Evolutionary conservation across 805 yeast genomes (phyloP), one percentile per base, ranked within the genome.

Genomic region (Starmera quercuum): DNA sequence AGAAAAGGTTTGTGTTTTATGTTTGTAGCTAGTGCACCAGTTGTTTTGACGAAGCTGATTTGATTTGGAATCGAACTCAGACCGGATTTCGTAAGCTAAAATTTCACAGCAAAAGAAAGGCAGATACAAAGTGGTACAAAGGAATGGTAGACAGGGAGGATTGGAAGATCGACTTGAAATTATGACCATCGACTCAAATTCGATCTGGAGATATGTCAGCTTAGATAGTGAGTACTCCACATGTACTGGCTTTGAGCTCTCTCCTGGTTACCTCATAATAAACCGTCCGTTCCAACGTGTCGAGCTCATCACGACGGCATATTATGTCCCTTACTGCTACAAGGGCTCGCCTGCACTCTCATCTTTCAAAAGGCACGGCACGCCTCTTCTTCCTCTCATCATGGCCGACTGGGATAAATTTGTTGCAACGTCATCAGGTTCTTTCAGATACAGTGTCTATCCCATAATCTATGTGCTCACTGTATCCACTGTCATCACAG

Each of bases 401-500:
- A 44, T 40, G 4, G 36, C 46, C 3, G 68, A 75, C 18, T 82
- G 88, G 88, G 15, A 46, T 1, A 38, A 39, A 11, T 77, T 56
- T 42, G 54, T 70, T 2, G 35, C 53, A 17, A 45, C 51, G 4
- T 48, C 55, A 39, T 53, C 58, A 5, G 76, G 78, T 2, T 44
- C 65, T 3, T 79, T 72, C 54, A 54, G 66, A 14, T 72, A 71
- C 49, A 68, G 81, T 31, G 63, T 79, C 13, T 80, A 71, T 38
- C 77, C 87, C 0, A 64, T 78, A 25, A 59, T 81, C 2, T 75
- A 77, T 48, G 69, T 83, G 0, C 51, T 81, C 15, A 68, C 84
- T 8, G 68, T 77, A 0, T 77, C 81, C 51, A 73, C 81, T 6
- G 80, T 81, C 14, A 69, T 81, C 5, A 71, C 82, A 4, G 61